Percentiles rank a stretch among this genome's conserved stretches.
Evolutionary conservation across 1,284 basidiomycete genomes (phyloP).

Genomic region (Papiliotrema fonsecae): DNA sequence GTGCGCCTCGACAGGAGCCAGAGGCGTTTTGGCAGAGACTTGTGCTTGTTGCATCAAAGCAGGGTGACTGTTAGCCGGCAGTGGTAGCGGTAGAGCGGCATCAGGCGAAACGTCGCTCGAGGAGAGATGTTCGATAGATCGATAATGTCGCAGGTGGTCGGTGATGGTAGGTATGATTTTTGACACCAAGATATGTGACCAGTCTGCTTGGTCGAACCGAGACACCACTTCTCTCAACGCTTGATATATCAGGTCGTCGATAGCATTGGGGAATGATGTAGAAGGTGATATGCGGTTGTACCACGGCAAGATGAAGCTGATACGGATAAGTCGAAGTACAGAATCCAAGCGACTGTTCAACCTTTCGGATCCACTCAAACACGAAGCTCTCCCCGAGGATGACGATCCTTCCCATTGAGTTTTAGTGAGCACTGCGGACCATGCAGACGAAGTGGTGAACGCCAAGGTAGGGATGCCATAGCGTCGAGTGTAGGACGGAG

Average conservation of each 20-base stretch:
- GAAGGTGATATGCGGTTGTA: slow-evolving; percentile 77
- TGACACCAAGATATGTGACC: slow-evolving; percentile 71
- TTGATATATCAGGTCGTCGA: slow-evolving; percentile 69
- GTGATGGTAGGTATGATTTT: slow-evolving; percentile 82
- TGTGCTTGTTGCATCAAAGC: slow-evolving; percentile 79
- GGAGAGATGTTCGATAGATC: slow-evolving; percentile 70
- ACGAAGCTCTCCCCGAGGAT: slow-evolving; percentile 54
- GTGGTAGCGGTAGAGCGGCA: slow-evolving; percentile 24
- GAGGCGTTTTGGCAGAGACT: slow-evolving; percentile 71
- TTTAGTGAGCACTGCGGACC: slow-evolving; percentile 77
- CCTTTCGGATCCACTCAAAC: slow-evolving; percentile 50
- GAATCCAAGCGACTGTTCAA: slow-evolving; percentile 67
- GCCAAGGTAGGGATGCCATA: slow-evolving; percentile 51
- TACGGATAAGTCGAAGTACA: slow-evolving; percentile 69
- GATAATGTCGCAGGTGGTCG: slow-evolving; percentile 80
- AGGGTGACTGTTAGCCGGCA: slow-evolving; percentile 57
- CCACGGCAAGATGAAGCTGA: slow-evolving; percentile 81
- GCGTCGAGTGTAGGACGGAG: neutral
- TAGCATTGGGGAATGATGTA: slow-evolving; percentile 77
- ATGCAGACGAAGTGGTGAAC: slow-evolving; percentile 84
- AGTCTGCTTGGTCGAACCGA: slow-evolving; percentile 61
- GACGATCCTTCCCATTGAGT: slow-evolving; percentile 72
- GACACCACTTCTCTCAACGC: slow-evolving; percentile 59
- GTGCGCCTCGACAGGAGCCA: slow-evolving; percentile 86
- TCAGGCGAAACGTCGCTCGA: slow-evolving; percentile 53